Evolutionary conservation across 768 basidiomycete species (phyloP), one percentile per base, ranked within the genome.

Genomic region (Lyophyllum semitale): DNA sequence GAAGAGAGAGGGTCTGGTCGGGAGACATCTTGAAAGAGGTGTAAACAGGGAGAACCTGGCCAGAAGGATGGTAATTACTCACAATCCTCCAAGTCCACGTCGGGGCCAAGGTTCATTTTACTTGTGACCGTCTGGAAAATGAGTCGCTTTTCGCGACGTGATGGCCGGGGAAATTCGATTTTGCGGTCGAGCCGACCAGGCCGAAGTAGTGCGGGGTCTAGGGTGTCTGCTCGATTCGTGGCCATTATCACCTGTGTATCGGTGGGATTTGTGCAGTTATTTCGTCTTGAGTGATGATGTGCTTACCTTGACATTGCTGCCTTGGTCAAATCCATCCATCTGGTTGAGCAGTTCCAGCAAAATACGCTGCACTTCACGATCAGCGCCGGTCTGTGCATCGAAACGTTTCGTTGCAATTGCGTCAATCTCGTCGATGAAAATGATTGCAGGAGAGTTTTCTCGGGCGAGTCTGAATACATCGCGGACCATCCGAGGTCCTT

Each of bases 291-390:
- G 37, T 23, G n/a, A n/a, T 44, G n/a, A 8, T 40, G 15, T 5
- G 54, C 75, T 41, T 66, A 92, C 95, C 87, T 99, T 98, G 68
- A 99, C 97, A 64, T 95, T 98, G 69, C 93, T 95, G 4, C 91
- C 91, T 71, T 99, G 97, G 73, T 99, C 97, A 72, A 99, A 99
- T 59, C 97, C 97, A 65, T 99, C 97, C 97, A 99, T 99, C 68
- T 99, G 97, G 68, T 96, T 98, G 56, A 99, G 79, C 53, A 99
- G 77, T 72, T 99, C 97, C 12, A 99, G 85, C 59, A 99, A 72
- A 66, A 99, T 98, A 73, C 97, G 93, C 72, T 99, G 97, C 4
- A 99, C 97, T 76, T 99, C 97, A 57, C 97, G 83, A 74, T 99
- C 97, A 9, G 97, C 97, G 66, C 97, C 97, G 0, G 97, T 98